Base-by-base conservation (phyloP, 495 filamentous ascomycete species). In the Podospora fimiseda region DNA sequence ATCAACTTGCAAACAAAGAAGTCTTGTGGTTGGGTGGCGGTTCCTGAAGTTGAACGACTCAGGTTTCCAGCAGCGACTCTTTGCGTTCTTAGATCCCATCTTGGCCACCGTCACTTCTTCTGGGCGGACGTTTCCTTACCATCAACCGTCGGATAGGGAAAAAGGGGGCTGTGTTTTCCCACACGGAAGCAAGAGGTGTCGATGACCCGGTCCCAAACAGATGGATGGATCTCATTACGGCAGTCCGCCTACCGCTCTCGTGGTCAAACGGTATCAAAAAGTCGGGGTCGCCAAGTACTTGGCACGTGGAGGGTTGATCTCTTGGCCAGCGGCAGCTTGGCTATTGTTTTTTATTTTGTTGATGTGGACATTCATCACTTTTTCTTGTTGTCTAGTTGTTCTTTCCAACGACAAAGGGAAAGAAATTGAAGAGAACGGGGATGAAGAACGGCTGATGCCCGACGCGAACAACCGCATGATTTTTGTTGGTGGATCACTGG, bases 211-310 rank as follows among this genome's bases (percentile, higher is more conserved):
- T 33, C 27, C 27, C 27, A 33, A 33, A 33, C 27, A 33, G 6
- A 33, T 33, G 27, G 6, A 33, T 33, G 27, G 27, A 33, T 11
- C 11, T 33, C 6, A 5, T 5, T 11, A 33, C 11, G 39, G 16
- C 39, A 18, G 39, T n/a, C 23, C 23, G 44, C 22, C 42, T 22
- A 37, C 33, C 33, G 16, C 42, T 37, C 50, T 46, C n/a, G 23
- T 15, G 22, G 19, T 18, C 44, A 51, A n/a, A 58, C 51, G 51
- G 51, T 20, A 37, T 48, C 47, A 48, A 52, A 33, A 23, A 48
- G 47, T 51, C 40, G 44, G 47, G 56, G 56, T 53, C 37, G 56
- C 56, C 56, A 58, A 58, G 56, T 1, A 9, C 47, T 58, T 53
- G 56, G 51, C 56, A 16, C 41, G 51, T 46, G 47, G 56, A 58